Conservation (phyloP, 345 rosid genomes). For the Euphorbia tirucalli region DNA sequence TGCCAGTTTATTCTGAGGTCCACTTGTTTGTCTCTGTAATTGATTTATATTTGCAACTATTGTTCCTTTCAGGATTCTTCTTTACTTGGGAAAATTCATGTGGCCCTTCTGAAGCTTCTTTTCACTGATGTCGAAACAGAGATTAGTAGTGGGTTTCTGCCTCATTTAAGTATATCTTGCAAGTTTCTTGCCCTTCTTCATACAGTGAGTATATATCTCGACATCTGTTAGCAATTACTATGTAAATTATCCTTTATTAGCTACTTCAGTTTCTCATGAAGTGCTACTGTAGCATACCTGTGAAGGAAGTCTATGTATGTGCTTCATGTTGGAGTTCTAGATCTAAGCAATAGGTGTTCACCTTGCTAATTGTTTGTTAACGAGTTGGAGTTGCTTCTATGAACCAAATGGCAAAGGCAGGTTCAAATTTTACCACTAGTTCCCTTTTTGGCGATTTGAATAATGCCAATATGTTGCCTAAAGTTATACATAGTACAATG, state of each 20-base stretch:
- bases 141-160: slow-evolving; percentile 46
- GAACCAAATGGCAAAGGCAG: no score
- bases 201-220: slow-evolving; percentile 57
- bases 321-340: no score
- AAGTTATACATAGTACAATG: no score
- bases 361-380: no score
- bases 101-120: slow-evolving; percentile 86
- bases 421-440: no score
- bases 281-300: neutral
- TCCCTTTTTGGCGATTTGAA: no score
- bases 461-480: no score
- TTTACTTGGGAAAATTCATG: slow-evolving; percentile 81
- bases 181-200: slow-evolving; percentile 87
- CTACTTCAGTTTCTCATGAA: neutral
- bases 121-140: slow-evolving; percentile 64
- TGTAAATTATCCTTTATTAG: neutral
- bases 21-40: neutral
- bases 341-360: no score
- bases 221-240: slow-evolving; percentile 3
- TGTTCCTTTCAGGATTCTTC: slow-evolving; percentile 65
- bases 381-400: no score
- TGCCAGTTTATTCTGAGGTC: neutral
- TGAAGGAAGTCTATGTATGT: neutral
- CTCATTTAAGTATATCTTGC: slow-evolving; percentile 70
- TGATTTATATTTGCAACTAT: slow-evolving; percentile 19